Base-by-base conservation (phyloP, 768 basidiomycete species). In the Phylloporus rhodoxanthus region DNA sequence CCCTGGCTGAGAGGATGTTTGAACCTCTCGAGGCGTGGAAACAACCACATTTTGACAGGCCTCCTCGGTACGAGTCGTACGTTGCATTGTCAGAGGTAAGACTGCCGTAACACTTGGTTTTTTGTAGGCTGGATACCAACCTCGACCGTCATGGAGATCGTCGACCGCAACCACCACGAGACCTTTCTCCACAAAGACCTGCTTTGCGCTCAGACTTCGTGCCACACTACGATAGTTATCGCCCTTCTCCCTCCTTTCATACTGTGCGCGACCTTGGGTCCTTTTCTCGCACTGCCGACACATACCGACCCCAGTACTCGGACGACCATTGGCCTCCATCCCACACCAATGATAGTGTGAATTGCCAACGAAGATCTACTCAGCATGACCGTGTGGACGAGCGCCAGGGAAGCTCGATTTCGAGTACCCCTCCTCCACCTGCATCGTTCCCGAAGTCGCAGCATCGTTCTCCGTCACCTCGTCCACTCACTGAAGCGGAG, bases 11-110 rank as follows among this genome's bases (percentile, higher is more conserved):
- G 51, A 73, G 83, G 55, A 78, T 81, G 72, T 81, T 87, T 59
- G 87, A 88, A 61, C 84, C 86, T 28, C 84, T 83, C 29, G 81
- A 84, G 17, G 67, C 71, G 28, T 87, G 87, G 86, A 85, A 82
- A 61, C 78, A 83, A 55, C 66, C 68, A 8, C 79, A 80, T 56
- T 58, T 58, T 43, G 78, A 81, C 57, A 72, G 74, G 56, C 60
- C 70, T 26, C 26, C 44, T 30, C 69, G 74, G 55, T 60, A 64
- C 40, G 78, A 75, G 56, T 60, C 55, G 75, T 75, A 68, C 61
- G 70, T 72, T 52, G 36, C 43, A 51, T 55, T 38, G 32, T 47
- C 50, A 42, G 43, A 61, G 56, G 62, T 61, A 60, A 57, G 44
- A 49, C 55, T 47, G 33, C 50, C 39, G 42, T 63, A 51, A 52